Conservation (phyloP, 805 yeast genomes). For the Zygotorulaspora danielsina region DNA sequence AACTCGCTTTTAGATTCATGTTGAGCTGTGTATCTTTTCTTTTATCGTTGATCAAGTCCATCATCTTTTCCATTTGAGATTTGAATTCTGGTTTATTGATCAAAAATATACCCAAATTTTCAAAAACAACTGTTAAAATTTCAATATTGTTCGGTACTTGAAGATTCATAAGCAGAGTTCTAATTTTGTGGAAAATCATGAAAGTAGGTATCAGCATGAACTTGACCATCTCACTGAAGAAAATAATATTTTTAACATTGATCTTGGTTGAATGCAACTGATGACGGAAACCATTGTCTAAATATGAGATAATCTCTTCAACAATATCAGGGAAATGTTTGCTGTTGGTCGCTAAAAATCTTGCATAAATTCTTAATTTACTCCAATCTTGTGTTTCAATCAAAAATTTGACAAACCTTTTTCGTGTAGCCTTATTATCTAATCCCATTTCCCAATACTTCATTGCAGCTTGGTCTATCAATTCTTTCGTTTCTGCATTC, state of each 20-base stretch:
- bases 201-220: slow-evolving; percentile 70
- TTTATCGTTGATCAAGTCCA: slow-evolving; percentile 49
- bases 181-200: slow-evolving; percentile 66
- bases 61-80: slow-evolving; percentile 58
- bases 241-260: slow-evolving; percentile 53
- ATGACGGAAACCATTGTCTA: slow-evolving; percentile 58
- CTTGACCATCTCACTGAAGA: slow-evolving; percentile 71
- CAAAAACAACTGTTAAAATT: slow-evolving; percentile 64
- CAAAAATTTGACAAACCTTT: slow-evolving; percentile 55
- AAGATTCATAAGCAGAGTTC: slow-evolving; percentile 51
- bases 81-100: slow-evolving; percentile 53
- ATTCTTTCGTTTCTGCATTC: slow-evolving; percentile 42
- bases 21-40: slow-evolving; percentile 48
- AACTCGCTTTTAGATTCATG: slow-evolving; percentile 52
- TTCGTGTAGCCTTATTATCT: slow-evolving; percentile 68
- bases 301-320: slow-evolving; percentile 47
- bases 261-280: slow-evolving; percentile 52
- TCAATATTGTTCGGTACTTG: slow-evolving; percentile 60
- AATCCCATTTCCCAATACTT: slow-evolving; percentile 49
- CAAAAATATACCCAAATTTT: slow-evolving; percentile 65
- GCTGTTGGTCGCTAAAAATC: slow-evolving; percentile 64
- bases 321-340: slow-evolving; percentile 46
- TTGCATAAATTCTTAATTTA: slow-evolving; percentile 49
- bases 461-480: slow-evolving; percentile 45
- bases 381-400: slow-evolving; percentile 45